Conservation (phyloP, 2,329 filamentous ascomycete species). For the Penicillium sp. region DNA sequence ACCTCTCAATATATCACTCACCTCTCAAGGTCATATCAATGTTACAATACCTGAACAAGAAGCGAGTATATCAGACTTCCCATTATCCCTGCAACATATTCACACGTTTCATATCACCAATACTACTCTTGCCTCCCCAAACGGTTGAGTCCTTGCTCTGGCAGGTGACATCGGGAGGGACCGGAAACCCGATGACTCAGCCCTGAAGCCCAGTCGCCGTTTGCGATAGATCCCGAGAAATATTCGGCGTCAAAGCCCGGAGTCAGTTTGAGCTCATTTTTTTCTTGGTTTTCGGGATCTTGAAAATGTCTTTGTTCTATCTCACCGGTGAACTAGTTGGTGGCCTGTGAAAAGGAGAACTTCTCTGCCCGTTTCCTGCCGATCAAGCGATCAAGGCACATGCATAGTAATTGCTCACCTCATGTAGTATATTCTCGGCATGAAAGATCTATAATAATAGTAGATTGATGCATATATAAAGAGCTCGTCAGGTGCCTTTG, state of each 20-base stretch:
- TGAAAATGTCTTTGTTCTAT: not conserved
- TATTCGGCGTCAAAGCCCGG: conserved; percentile 10
- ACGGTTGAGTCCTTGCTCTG: conserved; percentile 4
- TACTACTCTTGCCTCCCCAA: conserved; percentile 3
- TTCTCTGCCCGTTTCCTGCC: not conserved
- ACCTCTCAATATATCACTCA: not conserved
- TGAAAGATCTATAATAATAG: not conserved
- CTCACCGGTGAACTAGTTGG: not conserved
- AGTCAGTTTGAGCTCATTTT: not conserved
- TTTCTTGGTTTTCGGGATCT: not conserved
- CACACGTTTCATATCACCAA: not conserved
- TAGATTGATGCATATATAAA: not conserved
- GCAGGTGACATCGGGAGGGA: conserved; percentile 31
- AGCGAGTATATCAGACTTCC: conserved; percentile 26
- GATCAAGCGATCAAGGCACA: not conserved
- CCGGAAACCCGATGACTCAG: conserved; percentile 18
- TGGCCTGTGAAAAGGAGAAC: not conserved
- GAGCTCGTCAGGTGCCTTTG: too few species aligned
- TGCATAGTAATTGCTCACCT: not conserved
- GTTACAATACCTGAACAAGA: conserved; percentile 24
- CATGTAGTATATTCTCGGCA: not conserved
- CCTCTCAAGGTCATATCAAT: not conserved
- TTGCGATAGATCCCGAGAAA: conserved; percentile 20
- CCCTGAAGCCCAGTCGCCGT: not conserved
- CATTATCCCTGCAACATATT: conserved; percentile 29